Evolutionary conservation across 768 basidiomycete genomes (phyloP).

Genomic region (Amanita jacksonii): DNA sequence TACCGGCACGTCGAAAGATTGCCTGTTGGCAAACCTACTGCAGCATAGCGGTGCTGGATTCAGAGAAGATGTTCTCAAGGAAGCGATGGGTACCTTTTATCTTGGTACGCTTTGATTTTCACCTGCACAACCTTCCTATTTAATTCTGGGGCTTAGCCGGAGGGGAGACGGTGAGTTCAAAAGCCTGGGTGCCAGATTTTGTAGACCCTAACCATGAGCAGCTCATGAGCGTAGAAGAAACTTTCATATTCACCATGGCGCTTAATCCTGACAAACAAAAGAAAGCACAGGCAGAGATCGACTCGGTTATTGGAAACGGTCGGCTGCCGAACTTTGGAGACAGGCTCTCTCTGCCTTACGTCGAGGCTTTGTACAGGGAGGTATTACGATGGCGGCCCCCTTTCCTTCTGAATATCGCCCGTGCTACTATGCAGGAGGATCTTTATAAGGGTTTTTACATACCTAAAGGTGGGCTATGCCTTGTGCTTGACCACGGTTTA

Average conservation of each 20-base stretch:
- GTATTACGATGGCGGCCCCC: slow-evolving; percentile 2
- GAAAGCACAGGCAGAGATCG: slow-evolving; percentile 11
- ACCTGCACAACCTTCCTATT: too few relatives aligned
- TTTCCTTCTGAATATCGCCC: neutral
- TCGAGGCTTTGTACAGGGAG: slow-evolving; percentile 1
- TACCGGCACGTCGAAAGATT: too few relatives aligned
- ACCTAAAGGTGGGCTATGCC: neutral
- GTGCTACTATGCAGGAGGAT: neutral
- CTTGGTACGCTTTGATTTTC: neutral
- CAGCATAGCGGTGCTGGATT: too few relatives aligned
- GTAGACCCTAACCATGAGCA: neutral
- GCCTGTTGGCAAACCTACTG: too few relatives aligned
- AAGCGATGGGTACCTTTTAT: neutral
- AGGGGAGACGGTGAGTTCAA: neutral
- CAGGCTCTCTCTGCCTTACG: neutral
- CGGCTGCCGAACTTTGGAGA: slow-evolving; percentile 8
- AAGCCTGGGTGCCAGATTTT: too few relatives aligned
- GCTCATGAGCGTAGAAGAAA: neutral
- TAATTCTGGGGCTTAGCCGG: neutral
- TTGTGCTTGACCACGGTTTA: too few relatives aligned
- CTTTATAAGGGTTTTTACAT: slow-evolving; percentile 7
- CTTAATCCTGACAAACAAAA: slow-evolving; percentile 8
- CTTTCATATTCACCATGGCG: slow-evolving; percentile 8
- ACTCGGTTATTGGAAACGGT: slow-evolving; percentile 9
- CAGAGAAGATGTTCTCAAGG: neutral